Evolutionary conservation across 495 filamentous ascomycete species (phyloP).

Genomic region (Daldinia childiae): DNA sequence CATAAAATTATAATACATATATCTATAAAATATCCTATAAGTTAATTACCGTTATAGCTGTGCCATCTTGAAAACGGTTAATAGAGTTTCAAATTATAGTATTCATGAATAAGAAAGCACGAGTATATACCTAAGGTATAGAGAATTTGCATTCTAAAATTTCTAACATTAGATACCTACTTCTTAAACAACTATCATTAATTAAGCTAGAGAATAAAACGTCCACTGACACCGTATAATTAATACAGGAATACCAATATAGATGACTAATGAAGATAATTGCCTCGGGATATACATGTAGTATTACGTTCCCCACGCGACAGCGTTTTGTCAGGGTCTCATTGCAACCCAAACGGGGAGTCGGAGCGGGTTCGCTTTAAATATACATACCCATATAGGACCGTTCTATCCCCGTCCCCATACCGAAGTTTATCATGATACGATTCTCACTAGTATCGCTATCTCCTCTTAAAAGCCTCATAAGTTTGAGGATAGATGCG

Average conservation of each 20-base stretch:
- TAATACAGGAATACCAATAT: background rate
- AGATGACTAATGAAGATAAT: conserved; percentile 14
- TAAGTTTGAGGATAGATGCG: background rate
- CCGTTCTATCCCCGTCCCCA: background rate
- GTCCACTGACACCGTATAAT: background rate
- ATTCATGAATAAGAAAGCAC: no score
- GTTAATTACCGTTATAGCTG: no score
- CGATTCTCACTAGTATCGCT: background rate
- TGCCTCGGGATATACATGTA: background rate
- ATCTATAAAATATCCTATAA: no score
- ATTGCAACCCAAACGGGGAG: conserved; percentile 22
- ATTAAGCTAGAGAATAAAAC: no score
- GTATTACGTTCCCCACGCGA: conserved; percentile 4
- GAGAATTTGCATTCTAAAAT: no score
- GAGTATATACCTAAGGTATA: no score
- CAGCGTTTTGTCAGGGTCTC: conserved; percentile 4
- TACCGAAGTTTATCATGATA: background rate
- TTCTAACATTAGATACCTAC: no score
- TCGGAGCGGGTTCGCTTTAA: background rate
- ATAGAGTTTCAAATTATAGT: no score
- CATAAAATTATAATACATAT: no score
- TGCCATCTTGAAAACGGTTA: no score
- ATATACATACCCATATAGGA: background rate
- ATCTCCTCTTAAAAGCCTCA: background rate
- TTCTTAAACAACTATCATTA: no score